Conservation (phyloP, 1,139 yeast genomes). For the Yamadazyma sp. region DNA sequence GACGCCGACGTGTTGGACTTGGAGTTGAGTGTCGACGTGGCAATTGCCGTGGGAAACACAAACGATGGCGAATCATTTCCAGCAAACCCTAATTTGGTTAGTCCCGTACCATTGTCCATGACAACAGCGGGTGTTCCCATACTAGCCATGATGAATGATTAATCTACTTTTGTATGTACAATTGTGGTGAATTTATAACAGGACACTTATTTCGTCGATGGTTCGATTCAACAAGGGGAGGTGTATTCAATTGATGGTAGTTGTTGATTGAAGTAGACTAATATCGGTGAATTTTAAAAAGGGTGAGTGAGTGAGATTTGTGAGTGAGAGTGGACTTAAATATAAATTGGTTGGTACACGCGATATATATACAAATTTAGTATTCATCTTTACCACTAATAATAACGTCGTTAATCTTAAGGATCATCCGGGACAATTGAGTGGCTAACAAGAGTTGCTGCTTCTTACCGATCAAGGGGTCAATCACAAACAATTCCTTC, state of each 20-base stretch:
- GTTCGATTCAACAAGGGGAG: too few relatives aligned
- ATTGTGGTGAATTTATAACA: too few relatives aligned
- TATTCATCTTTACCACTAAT: slow-evolving; percentile 85
- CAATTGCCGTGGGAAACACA: slow-evolving; percentile 96
- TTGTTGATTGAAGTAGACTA: slow-evolving; percentile 2
- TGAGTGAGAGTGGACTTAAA: too few relatives aligned
- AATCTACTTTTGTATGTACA: background rate
- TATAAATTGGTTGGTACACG: background rate
- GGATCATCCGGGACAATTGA: slow-evolving; percentile 94
- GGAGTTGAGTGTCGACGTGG: slow-evolving; percentile 60
- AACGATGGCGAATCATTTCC: slow-evolving; percentile 98
- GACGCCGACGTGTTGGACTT: slow-evolving; percentile 33
- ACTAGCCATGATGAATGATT: slow-evolving; percentile 46
- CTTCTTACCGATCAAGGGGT: slow-evolving; percentile 94
- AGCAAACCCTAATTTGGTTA: slow-evolving; percentile 96
- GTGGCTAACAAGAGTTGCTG: slow-evolving; percentile 95
- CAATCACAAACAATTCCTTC: slow-evolving; percentile 93
- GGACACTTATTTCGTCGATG: too few relatives aligned
- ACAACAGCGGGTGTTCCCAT: slow-evolving; percentile 90
- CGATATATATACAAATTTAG: slow-evolving; percentile 20
- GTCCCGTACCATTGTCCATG: slow-evolving; percentile 98
- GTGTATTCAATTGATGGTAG: slow-evolving; percentile 3
- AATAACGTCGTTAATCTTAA: slow-evolving; percentile 94
- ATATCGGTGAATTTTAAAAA: background rate
- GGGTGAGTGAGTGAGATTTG: slow-evolving; percentile 1